Evolutionary conservation across 345 rosid species (phyloP).

Genomic region (Geranium rotundifolium): DNA sequence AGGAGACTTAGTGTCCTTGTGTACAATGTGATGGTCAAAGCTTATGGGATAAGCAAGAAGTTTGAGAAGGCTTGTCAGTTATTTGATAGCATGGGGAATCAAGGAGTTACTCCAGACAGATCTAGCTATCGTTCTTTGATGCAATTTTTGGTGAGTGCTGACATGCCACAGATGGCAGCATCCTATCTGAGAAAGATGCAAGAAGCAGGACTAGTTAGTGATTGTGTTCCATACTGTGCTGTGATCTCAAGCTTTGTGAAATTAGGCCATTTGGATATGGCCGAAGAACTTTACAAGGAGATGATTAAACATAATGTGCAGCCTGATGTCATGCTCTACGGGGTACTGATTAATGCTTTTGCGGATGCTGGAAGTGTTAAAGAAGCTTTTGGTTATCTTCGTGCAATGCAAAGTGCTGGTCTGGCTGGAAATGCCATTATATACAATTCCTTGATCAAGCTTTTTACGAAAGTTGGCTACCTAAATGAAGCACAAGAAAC

Average conservation of each 20-base stretch:
- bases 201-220: slow-evolving; percentile 49
- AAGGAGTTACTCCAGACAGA: slow-evolving; percentile 53
- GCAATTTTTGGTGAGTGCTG: slow-evolving; percentile 53
- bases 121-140: slow-evolving; percentile 61
- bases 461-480: slow-evolving; percentile 69
- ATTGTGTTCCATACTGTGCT: slow-evolving; percentile 67
- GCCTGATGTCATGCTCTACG: slow-evolving; percentile 61
- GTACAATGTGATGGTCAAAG: slow-evolving; percentile 85
- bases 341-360: slow-evolving; percentile 73
- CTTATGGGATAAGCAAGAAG: slow-evolving; percentile 56
- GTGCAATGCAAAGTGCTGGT: slow-evolving; percentile 51
- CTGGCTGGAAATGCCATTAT: slow-evolving; percentile 46
- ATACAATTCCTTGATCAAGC: slow-evolving; percentile 73
- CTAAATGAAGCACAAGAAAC: slow-evolving; percentile 55
- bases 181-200: slow-evolving; percentile 53
- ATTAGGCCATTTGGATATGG: slow-evolving; percentile 50
- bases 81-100: slow-evolving; percentile 61
- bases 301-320: slow-evolving; percentile 49
- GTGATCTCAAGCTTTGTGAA: slow-evolving; percentile 73
- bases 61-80: slow-evolving; percentile 52
- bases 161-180: slow-evolving; percentile 46
- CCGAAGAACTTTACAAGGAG: slow-evolving; percentile 49
- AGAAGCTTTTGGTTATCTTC: slow-evolving; percentile 43
- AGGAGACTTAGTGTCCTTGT: slow-evolving; percentile 47
- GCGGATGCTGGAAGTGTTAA: slow-evolving; percentile 64